Conservation (phyloP, 805 yeast species). For the Cyberlindnera americana region DNA sequence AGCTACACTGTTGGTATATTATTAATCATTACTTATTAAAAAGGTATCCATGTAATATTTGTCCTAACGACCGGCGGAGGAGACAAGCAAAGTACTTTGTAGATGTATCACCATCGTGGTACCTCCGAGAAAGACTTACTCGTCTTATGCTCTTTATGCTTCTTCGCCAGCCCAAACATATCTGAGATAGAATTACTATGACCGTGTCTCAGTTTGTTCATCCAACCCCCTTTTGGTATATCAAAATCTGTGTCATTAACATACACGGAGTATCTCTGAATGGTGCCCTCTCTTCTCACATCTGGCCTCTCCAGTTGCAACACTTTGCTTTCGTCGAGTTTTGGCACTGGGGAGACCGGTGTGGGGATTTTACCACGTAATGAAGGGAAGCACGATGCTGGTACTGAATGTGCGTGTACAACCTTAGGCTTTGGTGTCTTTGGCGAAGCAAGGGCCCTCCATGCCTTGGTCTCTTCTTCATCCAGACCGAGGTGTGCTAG, state of each 20-base stretch:
- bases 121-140: slow-evolving; percentile 7
- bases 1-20: too few species aligned
- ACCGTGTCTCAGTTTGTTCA: slow-evolving; percentile 7
- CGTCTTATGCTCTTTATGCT: slow-evolving; percentile 6
- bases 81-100: too few species aligned
- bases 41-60: too few species aligned
- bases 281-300: slow-evolving; percentile 7
- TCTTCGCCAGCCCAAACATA: slow-evolving; percentile 7
- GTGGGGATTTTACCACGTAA: slow-evolving; percentile 12
- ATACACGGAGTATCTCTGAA: slow-evolving; percentile 11
- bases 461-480: slow-evolving; percentile 14
- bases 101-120: neutral
- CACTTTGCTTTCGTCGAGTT: slow-evolving; percentile 4
- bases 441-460: slow-evolving; percentile 12
- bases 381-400: slow-evolving; percentile 19
- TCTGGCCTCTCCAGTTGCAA: slow-evolving; percentile 7
- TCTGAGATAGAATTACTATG: slow-evolving; percentile 10
- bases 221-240: slow-evolving; percentile 13
- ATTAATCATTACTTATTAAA: too few species aligned
- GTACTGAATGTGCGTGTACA: slow-evolving; percentile 9
- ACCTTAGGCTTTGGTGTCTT: slow-evolving; percentile 3
- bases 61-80: too few species aligned
- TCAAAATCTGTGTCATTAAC: slow-evolving; percentile 16
- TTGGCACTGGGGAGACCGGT: slow-evolving; percentile 9
- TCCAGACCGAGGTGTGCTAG: slow-evolving; percentile 13